Base-by-base conservation (phyloP, 495 filamentous ascomycete species). In the Acidomyces sp. region DNA sequence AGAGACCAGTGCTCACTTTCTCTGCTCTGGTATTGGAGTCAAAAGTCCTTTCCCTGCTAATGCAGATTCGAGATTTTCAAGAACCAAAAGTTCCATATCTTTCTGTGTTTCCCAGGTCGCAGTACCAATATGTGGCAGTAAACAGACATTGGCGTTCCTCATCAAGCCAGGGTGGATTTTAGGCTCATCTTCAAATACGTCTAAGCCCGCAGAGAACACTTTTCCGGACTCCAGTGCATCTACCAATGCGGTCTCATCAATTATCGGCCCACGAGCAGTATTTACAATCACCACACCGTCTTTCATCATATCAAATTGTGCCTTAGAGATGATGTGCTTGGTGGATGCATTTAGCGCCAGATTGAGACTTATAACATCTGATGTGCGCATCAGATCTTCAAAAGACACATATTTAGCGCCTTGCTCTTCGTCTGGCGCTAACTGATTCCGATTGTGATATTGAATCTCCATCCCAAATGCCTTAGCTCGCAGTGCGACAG, bases 131-230 rank as follows among this genome's bases (percentile, higher is more conserved):
- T 61, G 58, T 21, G 58, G 58, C 43, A 61, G 22, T 24, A 61
- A 36, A 17, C 59, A 52, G n/a, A 53, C 55, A 32, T 56, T 58
- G 35, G 46, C 34, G 23, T 50, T 49, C 40, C 53, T 38, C 34
- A 61, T 23, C 45, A 61, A 29, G 2, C 55, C 56, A 6, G 46
- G 46, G 27, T 45, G 40, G 15, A 50, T 45, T 19, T 54, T 49
- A 13, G 60, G 60, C 48, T 63, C 60, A 26, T 62, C 54, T 30
- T 62, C 59, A 32, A 57, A 61, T 17, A 63, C 60, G 37, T 63
- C 60, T 29, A 63, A 35, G 3, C 60, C 60, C 1, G 51, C 58
- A 1, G 48, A 47, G 45, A 49, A 59, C 3, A 63, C 57, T 44
- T 58, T 61, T 6, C 58, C 52, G 13, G 41, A 46, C 24, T 61